A percentile compares a stretch with the other conserved stretches of the same genome.
These are phyloP conservation scores for Aspergillus viridinutans DNA, from an alignment of 2,329 filamentous ascomycete species.

Conservation along the genomic window DNA sequence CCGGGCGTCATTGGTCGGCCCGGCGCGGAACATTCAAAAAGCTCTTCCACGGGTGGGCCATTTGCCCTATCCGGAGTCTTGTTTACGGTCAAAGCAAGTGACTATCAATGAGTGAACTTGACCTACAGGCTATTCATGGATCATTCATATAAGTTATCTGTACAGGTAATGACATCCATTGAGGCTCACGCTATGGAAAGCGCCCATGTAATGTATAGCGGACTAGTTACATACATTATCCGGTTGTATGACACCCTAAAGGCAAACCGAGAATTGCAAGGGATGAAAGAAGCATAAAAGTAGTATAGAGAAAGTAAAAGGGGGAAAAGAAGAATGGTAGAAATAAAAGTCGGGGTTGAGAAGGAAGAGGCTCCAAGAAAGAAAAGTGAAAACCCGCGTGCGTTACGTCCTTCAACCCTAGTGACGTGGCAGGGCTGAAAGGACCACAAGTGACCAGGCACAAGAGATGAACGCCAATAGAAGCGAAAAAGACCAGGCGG, in stretches of 20 bases:
- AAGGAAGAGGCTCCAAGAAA: conserved; percentile 10
- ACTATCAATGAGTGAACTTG: background rate
- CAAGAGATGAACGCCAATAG: conserved; percentile 26
- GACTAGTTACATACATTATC: conserved; percentile 38
- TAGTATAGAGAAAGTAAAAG: conserved; percentile 11
- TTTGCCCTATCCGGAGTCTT: conserved; percentile 13
- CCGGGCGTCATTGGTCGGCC: conserved; percentile 22
- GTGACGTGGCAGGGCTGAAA: conserved; percentile 38
- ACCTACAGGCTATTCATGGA: background rate
- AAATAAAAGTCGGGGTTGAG: conserved; percentile 18
- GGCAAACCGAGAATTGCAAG: conserved; percentile 22
- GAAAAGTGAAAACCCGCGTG: conserved; percentile 6
- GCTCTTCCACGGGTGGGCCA: conserved; percentile 11
- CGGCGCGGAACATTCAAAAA: conserved; percentile 15
- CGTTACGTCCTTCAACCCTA: conserved; percentile 34
- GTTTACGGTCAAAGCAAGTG: conserved; percentile 6
- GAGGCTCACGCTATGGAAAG: conserved; percentile 9
- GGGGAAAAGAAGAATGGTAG: conserved; percentile 15
- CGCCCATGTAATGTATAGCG: conserved; percentile 14
- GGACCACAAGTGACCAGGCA: conserved; percentile 24
- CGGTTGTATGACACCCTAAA: conserved; percentile 29
- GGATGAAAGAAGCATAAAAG: conserved; percentile 2
- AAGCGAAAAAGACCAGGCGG: conserved; percentile 5
- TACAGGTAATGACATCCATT: conserved; percentile 11
- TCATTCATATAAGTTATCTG: background rate